phyloP scores from a whole-genome alignment of 768 basidiomycete genomes.

The Dacryopinax primogenitus region DNA sequence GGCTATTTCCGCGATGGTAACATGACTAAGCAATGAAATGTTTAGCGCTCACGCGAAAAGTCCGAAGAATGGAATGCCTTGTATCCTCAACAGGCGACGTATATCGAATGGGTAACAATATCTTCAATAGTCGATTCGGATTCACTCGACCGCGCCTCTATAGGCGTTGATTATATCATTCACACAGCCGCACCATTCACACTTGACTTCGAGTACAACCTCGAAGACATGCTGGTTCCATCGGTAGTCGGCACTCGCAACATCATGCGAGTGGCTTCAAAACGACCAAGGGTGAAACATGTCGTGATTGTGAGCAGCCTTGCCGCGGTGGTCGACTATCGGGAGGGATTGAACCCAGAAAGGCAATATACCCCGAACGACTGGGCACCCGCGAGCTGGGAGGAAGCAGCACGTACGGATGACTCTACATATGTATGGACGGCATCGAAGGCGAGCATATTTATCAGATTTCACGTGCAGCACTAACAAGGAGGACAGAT shows the following conservation, averaged over 20 bases:
- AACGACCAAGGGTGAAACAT: background rate
- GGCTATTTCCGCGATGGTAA: background rate
- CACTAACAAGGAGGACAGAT: background rate
- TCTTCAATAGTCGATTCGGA: background rate
- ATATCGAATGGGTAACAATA: conserved; percentile 3
- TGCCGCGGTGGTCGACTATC: background rate
- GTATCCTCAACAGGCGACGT: background rate
- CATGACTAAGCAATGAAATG: background rate
- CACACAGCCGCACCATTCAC: background rate
- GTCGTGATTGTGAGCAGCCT: conserved; percentile 3
- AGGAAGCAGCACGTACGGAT: background rate
- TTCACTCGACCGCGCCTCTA: background rate
- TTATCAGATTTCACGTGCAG: background rate
- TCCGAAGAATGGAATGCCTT: background rate
- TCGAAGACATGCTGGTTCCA: conserved; percentile 3
- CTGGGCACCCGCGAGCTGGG: conserved; percentile 2
- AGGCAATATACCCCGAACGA: background rate
- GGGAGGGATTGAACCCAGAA: background rate
- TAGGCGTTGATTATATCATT: conserved; percentile 1
- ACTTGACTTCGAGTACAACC: background rate
- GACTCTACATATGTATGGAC: background rate
- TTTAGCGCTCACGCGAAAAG: conserved; percentile 4
- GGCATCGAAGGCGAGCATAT: background rate
- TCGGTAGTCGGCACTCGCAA: background rate
- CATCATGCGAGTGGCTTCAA: conserved; percentile 1